phyloP scores from a whole-genome alignment of 257 asterid genomes.

The Capsicum rhomboideum region DNA sequence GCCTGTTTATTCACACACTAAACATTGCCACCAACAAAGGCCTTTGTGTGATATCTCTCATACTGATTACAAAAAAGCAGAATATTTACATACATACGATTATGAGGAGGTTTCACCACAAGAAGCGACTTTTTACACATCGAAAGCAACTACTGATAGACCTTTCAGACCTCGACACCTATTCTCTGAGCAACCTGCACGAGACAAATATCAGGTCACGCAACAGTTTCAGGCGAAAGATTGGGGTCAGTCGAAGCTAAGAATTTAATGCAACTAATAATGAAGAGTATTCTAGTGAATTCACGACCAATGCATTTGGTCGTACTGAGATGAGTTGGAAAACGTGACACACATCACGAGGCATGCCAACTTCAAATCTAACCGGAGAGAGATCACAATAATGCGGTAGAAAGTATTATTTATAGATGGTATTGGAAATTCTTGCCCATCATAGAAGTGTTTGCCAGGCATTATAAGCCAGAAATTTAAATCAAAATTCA shows the following conservation, averaged over 20 bases:
- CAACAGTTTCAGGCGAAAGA: background rate
- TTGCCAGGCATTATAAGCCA: background rate
- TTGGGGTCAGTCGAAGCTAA: background rate
- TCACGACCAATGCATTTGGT: background rate
- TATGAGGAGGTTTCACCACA: background rate
- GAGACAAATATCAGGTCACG: background rate
- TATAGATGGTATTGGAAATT: background rate
- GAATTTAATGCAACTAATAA: background rate
- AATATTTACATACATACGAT: slow-evolving; percentile 17
- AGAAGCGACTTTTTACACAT: background rate
- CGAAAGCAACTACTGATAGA: background rate
- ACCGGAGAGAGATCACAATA: background rate
- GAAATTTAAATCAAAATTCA: background rate
- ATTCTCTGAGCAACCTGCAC: slow-evolving; percentile 88
- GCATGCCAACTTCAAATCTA: background rate
- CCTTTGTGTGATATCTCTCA: background rate
- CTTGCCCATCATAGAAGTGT: background rate
- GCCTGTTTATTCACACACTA: slow-evolving; percentile 2
- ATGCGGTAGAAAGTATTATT: background rate
- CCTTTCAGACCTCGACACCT: slow-evolving; percentile 61
- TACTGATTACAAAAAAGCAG: background rate
- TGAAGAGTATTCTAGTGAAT: background rate
- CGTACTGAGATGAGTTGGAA: background rate
- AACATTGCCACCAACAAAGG: background rate
- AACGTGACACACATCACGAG: background rate